A percentile compares a stretch with the other conserved stretches of the same genome.
Evolutionary conservation across 495 filamentous ascomycete species (phyloP).

Genomic region (Penicillium manginii): DNA sequence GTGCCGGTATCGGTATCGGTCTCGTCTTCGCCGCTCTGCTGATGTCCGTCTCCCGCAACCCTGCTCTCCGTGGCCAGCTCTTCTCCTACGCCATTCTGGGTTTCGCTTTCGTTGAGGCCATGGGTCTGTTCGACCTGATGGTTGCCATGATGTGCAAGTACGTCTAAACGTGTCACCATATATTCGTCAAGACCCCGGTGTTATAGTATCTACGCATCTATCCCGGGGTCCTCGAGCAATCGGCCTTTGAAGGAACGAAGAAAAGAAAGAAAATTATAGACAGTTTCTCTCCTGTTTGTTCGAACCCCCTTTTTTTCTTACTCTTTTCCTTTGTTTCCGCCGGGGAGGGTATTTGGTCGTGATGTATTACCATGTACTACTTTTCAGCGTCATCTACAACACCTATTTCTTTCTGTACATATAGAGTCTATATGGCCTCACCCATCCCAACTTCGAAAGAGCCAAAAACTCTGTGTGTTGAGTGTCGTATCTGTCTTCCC

Average conservation of each 20-base stretch:
- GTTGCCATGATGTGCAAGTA: constrained; percentile 86
- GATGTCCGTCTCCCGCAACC: constrained; percentile 84
- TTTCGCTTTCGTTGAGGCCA: constrained; percentile 93
- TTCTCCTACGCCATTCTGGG: constrained; percentile 93
- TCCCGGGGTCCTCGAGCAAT: constrained; percentile 13
- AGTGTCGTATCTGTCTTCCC: constrained; percentile 27
- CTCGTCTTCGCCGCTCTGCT: constrained; percentile 87
- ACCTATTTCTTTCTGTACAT: constrained; percentile 48
- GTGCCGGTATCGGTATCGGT: constrained; percentile 92
- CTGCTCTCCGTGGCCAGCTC: constrained; percentile 84
- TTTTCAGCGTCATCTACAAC: constrained; percentile 44
- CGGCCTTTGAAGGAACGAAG: constrained; percentile 21
- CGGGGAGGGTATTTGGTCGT: constrained; percentile 42
- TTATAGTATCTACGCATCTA: neutral
- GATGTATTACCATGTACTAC: constrained; percentile 47
- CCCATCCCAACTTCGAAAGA: constrained; percentile 38
- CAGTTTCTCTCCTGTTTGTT: constrained; percentile 18
- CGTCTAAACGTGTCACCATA: constrained; percentile 42
- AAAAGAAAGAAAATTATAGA: constrained; percentile 23
- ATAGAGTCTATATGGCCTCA: constrained; percentile 48
- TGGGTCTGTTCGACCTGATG: constrained; percentile 92
- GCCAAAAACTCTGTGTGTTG: constrained; percentile 44
- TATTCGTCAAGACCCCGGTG: neutral
- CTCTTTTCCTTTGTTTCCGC: constrained; percentile 24
- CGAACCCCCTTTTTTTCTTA: constrained; percentile 9